Conservation (phyloP, 2,329 filamentous ascomycete genomes). For the Boeremia lycopersici region DNA sequence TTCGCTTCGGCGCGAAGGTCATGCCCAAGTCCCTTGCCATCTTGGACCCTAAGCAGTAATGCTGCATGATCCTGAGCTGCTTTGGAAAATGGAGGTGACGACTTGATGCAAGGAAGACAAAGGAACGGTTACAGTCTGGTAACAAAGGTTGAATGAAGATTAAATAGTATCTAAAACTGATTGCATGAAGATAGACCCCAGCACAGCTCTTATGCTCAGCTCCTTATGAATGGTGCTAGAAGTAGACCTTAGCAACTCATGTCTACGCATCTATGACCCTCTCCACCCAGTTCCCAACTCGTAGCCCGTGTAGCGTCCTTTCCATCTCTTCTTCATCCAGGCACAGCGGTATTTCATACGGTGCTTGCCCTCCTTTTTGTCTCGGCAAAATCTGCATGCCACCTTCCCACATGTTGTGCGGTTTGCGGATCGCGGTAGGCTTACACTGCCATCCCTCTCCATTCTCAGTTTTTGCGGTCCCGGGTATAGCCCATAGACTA, state of each 20-base stretch:
- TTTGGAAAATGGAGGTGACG: too few species aligned
- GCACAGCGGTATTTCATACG: conserved; percentile 25
- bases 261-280: background rate
- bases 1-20: too few species aligned
- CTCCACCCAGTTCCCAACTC: background rate
- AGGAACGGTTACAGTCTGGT: too few species aligned
- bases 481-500: conserved; percentile 31
- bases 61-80: background rate
- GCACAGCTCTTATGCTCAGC: background rate
- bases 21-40: too few species aligned
- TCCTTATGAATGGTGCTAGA: too few species aligned
- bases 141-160: too few species aligned
- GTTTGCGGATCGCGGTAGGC: conserved; percentile 28
- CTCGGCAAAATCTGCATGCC: conserved; percentile 31
- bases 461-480: conserved; percentile 10
- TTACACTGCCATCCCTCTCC: background rate
- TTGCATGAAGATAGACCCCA: background rate
- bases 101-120: too few species aligned
- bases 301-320: conserved; percentile 15
- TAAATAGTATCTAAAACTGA: too few species aligned
- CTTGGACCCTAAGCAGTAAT: background rate
- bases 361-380: conserved; percentile 6
- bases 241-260: background rate
- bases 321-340: conserved; percentile 29
- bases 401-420: conserved; percentile 29